Evolutionary conservation across 1,139 yeast genomes (phyloP).

Genomic region (Lodderomyces elongisporus): DNA sequence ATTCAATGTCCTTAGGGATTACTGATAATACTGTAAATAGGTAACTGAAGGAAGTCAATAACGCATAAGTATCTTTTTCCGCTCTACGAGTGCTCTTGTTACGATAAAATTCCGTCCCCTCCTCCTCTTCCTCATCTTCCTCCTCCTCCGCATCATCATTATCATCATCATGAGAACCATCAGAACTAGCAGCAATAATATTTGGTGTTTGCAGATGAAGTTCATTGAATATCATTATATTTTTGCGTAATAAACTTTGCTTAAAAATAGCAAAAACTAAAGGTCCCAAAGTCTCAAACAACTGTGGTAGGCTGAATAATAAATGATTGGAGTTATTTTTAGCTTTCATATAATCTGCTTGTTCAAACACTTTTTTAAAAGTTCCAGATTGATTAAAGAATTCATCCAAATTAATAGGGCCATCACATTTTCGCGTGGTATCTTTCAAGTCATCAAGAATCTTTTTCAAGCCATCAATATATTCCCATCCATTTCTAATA

Average conservation of each 20-base stretch:
- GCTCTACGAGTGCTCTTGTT: neutral
- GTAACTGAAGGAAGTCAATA: slow-evolving; percentile 28
- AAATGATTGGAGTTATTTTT: slow-evolving; percentile 39
- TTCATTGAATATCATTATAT: slow-evolving; percentile 54
- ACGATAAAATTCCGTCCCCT: neutral
- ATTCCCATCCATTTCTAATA: slow-evolving; percentile 53
- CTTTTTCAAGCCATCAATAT: slow-evolving; percentile 41
- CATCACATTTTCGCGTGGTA: slow-evolving; percentile 9
- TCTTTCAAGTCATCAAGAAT: slow-evolving; percentile 32
- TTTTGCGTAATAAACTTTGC: slow-evolving; percentile 56
- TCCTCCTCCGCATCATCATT: too few species aligned
- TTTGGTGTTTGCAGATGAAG: slow-evolving; percentile 16
- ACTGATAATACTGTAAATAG: slow-evolving; percentile 32
- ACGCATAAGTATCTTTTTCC: slow-evolving; percentile 1
- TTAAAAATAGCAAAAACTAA: slow-evolving; percentile 68
- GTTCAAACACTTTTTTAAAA: slow-evolving; percentile 17
- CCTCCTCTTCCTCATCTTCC: slow-evolving; percentile 2
- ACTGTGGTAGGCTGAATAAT: slow-evolving; percentile 40
- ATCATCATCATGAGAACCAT: slow-evolving; percentile 9
- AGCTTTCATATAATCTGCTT: neutral
- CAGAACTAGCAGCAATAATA: too few species aligned
- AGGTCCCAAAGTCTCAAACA: slow-evolving; percentile 63
- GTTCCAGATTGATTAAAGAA: slow-evolving; percentile 14
- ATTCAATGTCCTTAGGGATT: slow-evolving; percentile 27
- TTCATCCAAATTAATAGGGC: slow-evolving; percentile 12